These are phyloP conservation scores for Chrysophaeum taylorii DNA, from an alignment of 352 stramenopile genomes.

Conservation along the genomic window DNA sequence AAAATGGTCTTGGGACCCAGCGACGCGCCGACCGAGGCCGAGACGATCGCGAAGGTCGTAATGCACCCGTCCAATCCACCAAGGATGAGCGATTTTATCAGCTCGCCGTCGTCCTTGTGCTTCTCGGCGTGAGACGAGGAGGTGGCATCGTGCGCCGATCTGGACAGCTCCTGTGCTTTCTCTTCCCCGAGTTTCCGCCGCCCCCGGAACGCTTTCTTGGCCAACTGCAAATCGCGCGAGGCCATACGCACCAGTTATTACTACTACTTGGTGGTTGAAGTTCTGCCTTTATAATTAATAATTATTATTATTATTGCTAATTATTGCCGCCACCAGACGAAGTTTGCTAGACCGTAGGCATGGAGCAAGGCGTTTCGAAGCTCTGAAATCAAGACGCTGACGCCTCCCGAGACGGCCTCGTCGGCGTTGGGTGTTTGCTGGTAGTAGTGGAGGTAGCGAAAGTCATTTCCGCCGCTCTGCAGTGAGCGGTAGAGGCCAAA, in stretches of 20 bases:
- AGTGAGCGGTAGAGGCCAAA: slow-evolving; percentile 3
- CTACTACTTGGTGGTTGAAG: no score
- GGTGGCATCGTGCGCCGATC: no score
- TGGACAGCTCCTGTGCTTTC: no score
- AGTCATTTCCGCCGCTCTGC: neutral
- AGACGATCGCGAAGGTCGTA: slow-evolving; percentile 87
- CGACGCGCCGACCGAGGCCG: slow-evolving; percentile 74
- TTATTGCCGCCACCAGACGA: slow-evolving; percentile 6
- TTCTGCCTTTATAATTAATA: no score
- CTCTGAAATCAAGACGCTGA: neutral
- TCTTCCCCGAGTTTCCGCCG: no score
- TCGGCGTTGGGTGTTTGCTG: neutral
- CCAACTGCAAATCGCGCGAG: no score
- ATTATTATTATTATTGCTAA: no score
- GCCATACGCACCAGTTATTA: no score
- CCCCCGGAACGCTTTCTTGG: no score
- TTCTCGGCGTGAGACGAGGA: no score
- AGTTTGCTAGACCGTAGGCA: neutral
- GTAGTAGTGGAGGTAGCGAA: slow-evolving; percentile 7
- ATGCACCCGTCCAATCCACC: slow-evolving; percentile 93
- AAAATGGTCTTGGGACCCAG: slow-evolving; percentile 75
- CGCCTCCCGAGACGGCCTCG: neutral
- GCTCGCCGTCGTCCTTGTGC: no score
- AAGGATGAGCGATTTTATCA: no score
- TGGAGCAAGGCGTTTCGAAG: neutral